Evolutionary conservation across 2,329 filamentous ascomycete genomes (phyloP).

Genomic region (Achaetomium macrosporum): DNA sequence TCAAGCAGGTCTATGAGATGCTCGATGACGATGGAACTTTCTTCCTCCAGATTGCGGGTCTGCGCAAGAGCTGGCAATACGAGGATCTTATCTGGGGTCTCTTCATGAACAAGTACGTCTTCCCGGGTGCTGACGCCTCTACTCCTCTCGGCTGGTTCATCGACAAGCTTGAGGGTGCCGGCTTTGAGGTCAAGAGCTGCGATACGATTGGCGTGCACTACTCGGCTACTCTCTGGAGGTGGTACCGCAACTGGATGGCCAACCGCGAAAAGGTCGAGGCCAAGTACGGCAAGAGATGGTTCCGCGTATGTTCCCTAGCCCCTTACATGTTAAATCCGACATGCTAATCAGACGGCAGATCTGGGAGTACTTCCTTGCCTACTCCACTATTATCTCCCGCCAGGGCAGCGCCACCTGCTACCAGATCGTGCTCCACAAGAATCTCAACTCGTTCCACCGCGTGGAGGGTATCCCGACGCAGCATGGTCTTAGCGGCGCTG

Average conservation of each 20-base stretch:
- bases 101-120: constrained; percentile 99
- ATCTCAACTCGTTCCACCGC: constrained; percentile 80
- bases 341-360: constrained; percentile 48
- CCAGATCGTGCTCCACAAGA: constrained; percentile 84
- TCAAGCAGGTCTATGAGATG: constrained; percentile 88
- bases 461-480: constrained; percentile 67
- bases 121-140: constrained; percentile 93
- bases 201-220: constrained; percentile 97
- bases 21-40: constrained; percentile 93
- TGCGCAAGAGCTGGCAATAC: constrained; percentile 94
- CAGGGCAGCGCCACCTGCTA: constrained; percentile 81
- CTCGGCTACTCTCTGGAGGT: constrained; percentile 91
- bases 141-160: constrained; percentile 87
- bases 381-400: constrained; percentile 75
- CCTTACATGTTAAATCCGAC: constrained; percentile 2
- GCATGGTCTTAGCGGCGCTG: constrained; percentile 61
- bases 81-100: constrained; percentile 97
- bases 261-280: constrained; percentile 88
- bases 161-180: constrained; percentile 75
- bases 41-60: constrained; percentile 91
- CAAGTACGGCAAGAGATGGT: constrained; percentile 96
- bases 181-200: constrained; percentile 84
- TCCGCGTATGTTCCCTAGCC: constrained; percentile 61
- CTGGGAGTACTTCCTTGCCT: constrained; percentile 88
- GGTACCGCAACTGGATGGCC: constrained; percentile 97